Percentiles rank a stretch among this genome's conserved stretches.
phyloP scores from a whole-genome alignment of 1,284 basidiomycete genomes.

The Fistulinella cinereoalba region DNA sequence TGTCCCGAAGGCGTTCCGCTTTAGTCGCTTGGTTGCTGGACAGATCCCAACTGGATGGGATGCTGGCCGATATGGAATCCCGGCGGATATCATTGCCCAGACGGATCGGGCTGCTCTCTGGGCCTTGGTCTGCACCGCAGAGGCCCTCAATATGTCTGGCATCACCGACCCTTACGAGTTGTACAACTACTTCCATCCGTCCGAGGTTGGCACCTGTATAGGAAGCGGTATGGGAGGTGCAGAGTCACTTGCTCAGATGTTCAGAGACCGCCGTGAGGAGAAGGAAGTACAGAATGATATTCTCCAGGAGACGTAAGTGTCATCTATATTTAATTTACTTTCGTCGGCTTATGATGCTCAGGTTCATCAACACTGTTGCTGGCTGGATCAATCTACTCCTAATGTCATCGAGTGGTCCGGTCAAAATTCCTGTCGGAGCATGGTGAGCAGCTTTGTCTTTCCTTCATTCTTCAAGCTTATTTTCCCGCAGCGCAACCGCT shows the following conservation, averaged over 20 bases:
- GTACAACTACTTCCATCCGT: slow-evolving; percentile 95
- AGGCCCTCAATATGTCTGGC: slow-evolving; percentile 96
- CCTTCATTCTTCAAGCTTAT: slow-evolving; percentile 6
- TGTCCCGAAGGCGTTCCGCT: slow-evolving; percentile 94
- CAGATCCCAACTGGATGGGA: slow-evolving; percentile 98
- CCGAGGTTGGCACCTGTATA: slow-evolving; percentile 88
- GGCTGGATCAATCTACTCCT: slow-evolving; percentile 97
- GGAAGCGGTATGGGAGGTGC: slow-evolving; percentile 98
- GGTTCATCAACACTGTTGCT: slow-evolving; percentile 96
- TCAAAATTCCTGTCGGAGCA: slow-evolving; percentile 98
- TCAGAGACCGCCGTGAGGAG: slow-evolving; percentile 97
- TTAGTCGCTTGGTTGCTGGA: slow-evolving; percentile 92
- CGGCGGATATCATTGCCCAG: slow-evolving; percentile 95
- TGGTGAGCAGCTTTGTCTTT: slow-evolving; percentile 55
- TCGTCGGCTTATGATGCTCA: slow-evolving; percentile 33
- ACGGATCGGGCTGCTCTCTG: slow-evolving; percentile 94
- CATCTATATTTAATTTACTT: slow-evolving; percentile 1
- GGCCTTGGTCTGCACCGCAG: slow-evolving; percentile 93
- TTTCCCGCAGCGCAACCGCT: slow-evolving; percentile 77
- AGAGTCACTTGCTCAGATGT: slow-evolving; percentile 89
- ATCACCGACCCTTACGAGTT: slow-evolving; percentile 97
- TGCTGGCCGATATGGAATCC: slow-evolving; percentile 94
- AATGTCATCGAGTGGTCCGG: slow-evolving; percentile 91
- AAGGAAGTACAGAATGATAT: slow-evolving; percentile 98
- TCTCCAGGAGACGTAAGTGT: slow-evolving; percentile 88